phyloP scores from a whole-genome alignment of 129 eudicot genomes.

The Scalesia atractyloides region DNA sequence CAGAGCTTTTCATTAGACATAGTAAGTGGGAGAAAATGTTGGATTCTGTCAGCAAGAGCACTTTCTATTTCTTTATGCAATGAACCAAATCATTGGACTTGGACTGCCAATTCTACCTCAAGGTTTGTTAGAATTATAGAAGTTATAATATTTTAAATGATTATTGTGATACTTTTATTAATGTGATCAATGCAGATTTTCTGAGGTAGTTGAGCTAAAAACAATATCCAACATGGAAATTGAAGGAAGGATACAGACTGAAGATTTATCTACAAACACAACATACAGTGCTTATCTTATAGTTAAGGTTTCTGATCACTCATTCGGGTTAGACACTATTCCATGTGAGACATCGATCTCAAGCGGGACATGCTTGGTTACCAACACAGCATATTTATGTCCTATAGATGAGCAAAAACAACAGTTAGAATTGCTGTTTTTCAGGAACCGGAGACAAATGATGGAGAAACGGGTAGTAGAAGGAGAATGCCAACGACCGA shows the following conservation, averaged over 20 bases:
- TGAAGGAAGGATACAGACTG: constrained; percentile 42
- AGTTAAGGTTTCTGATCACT: constrained; percentile 33
- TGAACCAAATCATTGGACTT: constrained; percentile 51
- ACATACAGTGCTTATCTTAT: constrained; percentile 56
- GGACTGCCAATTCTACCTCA: constrained; percentile 44
- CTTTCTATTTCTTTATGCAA: constrained; percentile 44
- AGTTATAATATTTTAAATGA: not conserved
- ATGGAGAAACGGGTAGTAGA: constrained; percentile 40
- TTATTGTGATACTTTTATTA: constrained; percentile 1
- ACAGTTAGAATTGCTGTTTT: constrained; percentile 40
- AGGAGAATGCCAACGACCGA: constrained; percentile 34
- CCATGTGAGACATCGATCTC: constrained; percentile 45
- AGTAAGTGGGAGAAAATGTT: constrained; percentile 43
- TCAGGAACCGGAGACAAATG: constrained; percentile 43
- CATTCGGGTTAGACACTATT: constrained; percentile 62
- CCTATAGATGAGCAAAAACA: constrained; percentile 26
- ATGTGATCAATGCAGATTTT: constrained; percentile 46
- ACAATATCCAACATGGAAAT: constrained; percentile 43
- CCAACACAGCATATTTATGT: constrained; percentile 43
- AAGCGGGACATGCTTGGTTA: constrained; percentile 17
- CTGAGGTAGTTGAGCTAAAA: constrained; percentile 59
- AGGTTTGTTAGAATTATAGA: constrained; percentile 31
- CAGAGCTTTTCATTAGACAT: constrained; percentile 50
- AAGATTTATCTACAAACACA: constrained; percentile 47
- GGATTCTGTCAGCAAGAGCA: constrained; percentile 45